Percentiles rank a stretch among this genome's conserved stretches.
phyloP scores from a whole-genome alignment of 192 early-diverging fungal genomes.

The Dissophora globulifera region DNA sequence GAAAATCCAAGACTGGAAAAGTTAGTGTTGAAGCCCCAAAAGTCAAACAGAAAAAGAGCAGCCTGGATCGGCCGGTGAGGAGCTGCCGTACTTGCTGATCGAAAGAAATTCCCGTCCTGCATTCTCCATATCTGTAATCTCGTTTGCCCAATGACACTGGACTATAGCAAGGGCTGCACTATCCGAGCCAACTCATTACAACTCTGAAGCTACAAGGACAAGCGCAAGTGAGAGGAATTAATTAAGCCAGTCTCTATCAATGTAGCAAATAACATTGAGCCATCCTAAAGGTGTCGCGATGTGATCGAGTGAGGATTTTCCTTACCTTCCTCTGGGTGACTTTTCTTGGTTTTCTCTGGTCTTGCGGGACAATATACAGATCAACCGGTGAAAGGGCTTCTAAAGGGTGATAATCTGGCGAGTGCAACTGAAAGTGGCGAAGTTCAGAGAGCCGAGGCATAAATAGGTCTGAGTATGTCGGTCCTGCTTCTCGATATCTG shows the following conservation, averaged over 20 bases:
- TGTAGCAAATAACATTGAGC: not conserved
- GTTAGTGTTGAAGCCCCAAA: too few species aligned
- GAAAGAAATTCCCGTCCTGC: slow-evolving; percentile 44
- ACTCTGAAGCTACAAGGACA: slow-evolving; percentile 77
- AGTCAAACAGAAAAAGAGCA: too few species aligned
- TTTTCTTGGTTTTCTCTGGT: slow-evolving; percentile 81
- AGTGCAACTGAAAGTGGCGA: slow-evolving; percentile 74
- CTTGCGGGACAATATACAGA: slow-evolving; percentile 95
- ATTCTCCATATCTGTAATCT: slow-evolving; percentile 48
- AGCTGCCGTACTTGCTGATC: slow-evolving; percentile 28
- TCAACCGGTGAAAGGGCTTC: slow-evolving; percentile 91
- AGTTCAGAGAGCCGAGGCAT: not conserved
- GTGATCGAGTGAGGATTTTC: not conserved
- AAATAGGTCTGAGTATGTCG: too few species aligned
- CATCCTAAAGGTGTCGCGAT: too few species aligned
- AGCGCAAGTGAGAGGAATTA: not conserved
- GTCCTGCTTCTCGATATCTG: too few species aligned
- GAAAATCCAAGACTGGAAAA: not conserved
- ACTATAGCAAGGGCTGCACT: slow-evolving; percentile 74
- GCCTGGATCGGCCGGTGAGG: too few species aligned
- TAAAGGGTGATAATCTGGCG: slow-evolving; percentile 86
- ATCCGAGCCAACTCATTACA: slow-evolving; percentile 80
- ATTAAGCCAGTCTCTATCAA: not conserved
- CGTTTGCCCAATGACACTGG: slow-evolving; percentile 38
- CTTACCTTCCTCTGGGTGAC: slow-evolving; percentile 63